phyloP scores from a whole-genome alignment of 1,284 basidiomycete species.

The Anthracocystis setariae region DNA sequence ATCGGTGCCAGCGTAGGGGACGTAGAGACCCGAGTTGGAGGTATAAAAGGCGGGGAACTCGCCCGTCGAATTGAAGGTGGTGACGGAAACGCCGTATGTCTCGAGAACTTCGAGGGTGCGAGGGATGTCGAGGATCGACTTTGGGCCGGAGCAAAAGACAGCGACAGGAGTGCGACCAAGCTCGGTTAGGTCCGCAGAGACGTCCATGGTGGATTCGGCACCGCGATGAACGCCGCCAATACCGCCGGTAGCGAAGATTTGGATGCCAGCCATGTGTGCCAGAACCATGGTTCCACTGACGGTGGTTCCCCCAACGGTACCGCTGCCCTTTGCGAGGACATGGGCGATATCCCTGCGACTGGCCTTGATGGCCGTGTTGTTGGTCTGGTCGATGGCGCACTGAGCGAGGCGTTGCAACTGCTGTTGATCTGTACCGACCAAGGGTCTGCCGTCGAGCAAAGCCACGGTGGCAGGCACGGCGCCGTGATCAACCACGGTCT shows the following conservation, averaged over 20 bases:
- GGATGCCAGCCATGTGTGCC: conserved; percentile 63
- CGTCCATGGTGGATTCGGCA: conserved; percentile 87
- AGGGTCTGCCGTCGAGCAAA: conserved; percentile 82
- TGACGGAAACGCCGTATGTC: conserved; percentile 92
- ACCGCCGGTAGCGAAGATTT: conserved; percentile 68
- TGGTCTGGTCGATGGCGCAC: conserved; percentile 62
- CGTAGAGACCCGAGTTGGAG: conserved; percentile 82
- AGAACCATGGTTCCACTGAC: conserved; percentile 79
- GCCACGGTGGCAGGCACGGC: conserved; percentile 91
- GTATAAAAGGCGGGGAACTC: conserved; percentile 93
- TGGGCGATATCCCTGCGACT: conserved; percentile 87
- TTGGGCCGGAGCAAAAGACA: conserved; percentile 91
- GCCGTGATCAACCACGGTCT: conserved; percentile 79
- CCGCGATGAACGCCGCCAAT: conserved; percentile 91
- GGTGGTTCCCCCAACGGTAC: conserved; percentile 84
- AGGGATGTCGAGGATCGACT: conserved; percentile 93
- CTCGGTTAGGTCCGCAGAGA: conserved; percentile 70
- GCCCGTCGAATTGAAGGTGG: conserved; percentile 78
- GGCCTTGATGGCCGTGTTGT: conserved; percentile 74
- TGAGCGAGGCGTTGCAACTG: conserved; percentile 80
- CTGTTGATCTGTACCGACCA: conserved; percentile 79
- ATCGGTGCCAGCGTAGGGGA: conserved; percentile 66
- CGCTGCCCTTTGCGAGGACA: conserved; percentile 74
- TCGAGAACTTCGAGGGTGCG: conserved; percentile 94
- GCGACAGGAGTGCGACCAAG: conserved; percentile 68